phyloP scores from a whole-genome alignment of 371 early-diverging fungal species.

The Cokeromyces recurvatus region DNA sequence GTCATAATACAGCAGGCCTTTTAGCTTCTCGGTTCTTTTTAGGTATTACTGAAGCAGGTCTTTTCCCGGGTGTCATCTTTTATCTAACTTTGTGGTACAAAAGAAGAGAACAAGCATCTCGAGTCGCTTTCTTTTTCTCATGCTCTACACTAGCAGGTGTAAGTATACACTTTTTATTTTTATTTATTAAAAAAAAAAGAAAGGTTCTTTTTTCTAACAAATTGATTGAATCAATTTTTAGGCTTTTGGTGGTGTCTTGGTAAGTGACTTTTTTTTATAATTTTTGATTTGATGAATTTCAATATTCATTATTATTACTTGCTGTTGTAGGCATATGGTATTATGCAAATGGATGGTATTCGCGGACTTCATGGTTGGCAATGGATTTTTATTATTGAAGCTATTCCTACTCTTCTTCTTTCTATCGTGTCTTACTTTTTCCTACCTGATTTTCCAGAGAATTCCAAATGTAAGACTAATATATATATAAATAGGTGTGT shows the following conservation, averaged over 20 bases:
- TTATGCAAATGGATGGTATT: conserved; percentile 55
- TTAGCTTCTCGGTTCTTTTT: conserved; percentile 63
- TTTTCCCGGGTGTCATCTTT: conserved; percentile 54
- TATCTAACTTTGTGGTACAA: conserved; percentile 49
- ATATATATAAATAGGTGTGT: too few species aligned
- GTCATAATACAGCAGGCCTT: conserved; percentile 40
- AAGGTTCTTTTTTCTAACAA: background rate
- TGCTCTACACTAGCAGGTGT: conserved; percentile 66
- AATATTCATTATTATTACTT: too few species aligned
- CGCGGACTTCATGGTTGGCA: conserved; percentile 52
- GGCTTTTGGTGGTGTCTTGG: conserved; percentile 54
- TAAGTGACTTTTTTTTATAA: conserved; percentile 7
- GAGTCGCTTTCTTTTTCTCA: conserved; percentile 66
- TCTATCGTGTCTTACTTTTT: conserved; percentile 54
- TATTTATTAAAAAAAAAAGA: too few species aligned
- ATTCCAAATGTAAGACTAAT: conserved; percentile 45
- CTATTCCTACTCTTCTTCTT: conserved; percentile 61
- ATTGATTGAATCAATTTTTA: conserved; percentile 4
- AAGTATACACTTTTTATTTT: conserved; percentile 13
- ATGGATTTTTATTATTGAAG: conserved; percentile 76
- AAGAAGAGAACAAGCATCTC: conserved; percentile 64
- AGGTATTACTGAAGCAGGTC: conserved; percentile 66
- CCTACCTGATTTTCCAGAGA: conserved; percentile 71
- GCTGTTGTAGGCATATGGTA: conserved; percentile 54
- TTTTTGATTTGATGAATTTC: too few species aligned